Percentiles rank a stretch among this genome's conserved stretches.
phyloP scores from a whole-genome alignment of 805 yeast genomes.

The Yamadazyma laniorum region DNA sequence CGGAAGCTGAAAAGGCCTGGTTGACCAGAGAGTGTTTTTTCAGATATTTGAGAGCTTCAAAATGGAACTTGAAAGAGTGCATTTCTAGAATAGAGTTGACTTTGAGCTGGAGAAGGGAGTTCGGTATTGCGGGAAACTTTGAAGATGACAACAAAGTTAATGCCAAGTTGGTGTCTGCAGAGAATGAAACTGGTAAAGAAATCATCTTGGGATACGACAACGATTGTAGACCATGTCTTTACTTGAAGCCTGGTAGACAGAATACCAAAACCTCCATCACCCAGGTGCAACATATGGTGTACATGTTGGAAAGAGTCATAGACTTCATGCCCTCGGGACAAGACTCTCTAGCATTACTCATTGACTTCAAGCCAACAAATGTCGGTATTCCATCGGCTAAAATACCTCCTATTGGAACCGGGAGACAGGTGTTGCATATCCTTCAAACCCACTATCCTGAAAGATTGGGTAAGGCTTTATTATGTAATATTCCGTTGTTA shows the following conservation, averaged over 20 bases:
- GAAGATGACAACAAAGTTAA: constrained; percentile 51
- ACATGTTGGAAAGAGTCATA: constrained; percentile 86
- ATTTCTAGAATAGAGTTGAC: constrained; percentile 73
- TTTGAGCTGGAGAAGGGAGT: constrained; percentile 89
- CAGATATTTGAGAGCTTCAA: constrained; percentile 90
- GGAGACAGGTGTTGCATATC: constrained; percentile 89
- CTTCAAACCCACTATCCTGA: constrained; percentile 98
- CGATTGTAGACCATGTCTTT: constrained; percentile 87
- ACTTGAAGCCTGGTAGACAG: constrained; percentile 91
- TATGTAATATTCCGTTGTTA: constrained; percentile 90
- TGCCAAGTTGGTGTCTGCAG: constrained; percentile 54
- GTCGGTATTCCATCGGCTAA: constrained; percentile 57
- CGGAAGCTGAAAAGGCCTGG: constrained; percentile 78
- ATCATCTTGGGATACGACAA: constrained; percentile 88
- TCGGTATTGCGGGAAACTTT: constrained; percentile 54
- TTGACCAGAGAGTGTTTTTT: constrained; percentile 86
- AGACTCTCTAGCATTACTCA: constrained; percentile 85
- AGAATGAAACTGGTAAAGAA: constrained; percentile 90
- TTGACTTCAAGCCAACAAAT: constrained; percentile 86
- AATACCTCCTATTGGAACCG: constrained; percentile 85
- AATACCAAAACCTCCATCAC: constrained; percentile 86
- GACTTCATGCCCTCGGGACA: constrained; percentile 97
- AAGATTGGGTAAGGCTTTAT: constrained; percentile 86
- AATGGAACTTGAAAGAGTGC: constrained; percentile 76
- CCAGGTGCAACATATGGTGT: constrained; percentile 96